Evolutionary conservation across 2,329 filamentous ascomycete species (phyloP), one percentile per base, ranked within the genome.

Genomic region (Kalaharituber pfeilii): DNA sequence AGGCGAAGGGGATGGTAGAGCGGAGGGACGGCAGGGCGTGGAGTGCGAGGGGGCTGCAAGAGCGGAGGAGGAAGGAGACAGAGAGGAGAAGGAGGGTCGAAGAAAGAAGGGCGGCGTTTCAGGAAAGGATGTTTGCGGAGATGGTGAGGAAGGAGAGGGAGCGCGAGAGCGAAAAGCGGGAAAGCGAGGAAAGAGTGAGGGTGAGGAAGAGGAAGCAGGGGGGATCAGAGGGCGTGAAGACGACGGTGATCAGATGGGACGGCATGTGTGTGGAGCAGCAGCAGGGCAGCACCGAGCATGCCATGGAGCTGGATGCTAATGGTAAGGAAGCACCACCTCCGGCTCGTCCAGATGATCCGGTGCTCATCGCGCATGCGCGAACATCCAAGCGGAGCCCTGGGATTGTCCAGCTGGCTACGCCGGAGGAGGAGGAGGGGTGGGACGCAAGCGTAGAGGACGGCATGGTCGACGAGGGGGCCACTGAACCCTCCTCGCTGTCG

Each of bases 11-110:
- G 30, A 62, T 52, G n/a, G 57, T 53, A 49, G 53, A 55, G 36
- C 18, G 54, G 28, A 44, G 54, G 24, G 54, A 53, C 42, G 55
- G 57, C 30, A 30, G 53, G 26, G 49, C 55, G 49, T 44, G 53
- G 36, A 59, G 53, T 24, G 55, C 55, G 30, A 57, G 52, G 28
- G 45, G 24, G 7, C 53, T 54, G 53, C 50, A 59, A 27, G 51
- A 57, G 45, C 51, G 52, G 27, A 44, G 56, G 3, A 27, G 47
- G 15, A 45, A 54, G 25, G 55, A 59, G n/a, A 28, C 42, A 22
- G 50, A 56, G 55, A 52, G 55, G 42, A 39, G 54, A 44, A 56
- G 53, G 25, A 56, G 56, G 57, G 42, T 58, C 49, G 53, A 62
- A 49, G 54, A 54, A 49, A 36, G 53, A 47, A 30, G 47, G 27